phyloP scores from a whole-genome alignment of 1,284 basidiomycete species.

The Moniliophthora roreri region DNA sequence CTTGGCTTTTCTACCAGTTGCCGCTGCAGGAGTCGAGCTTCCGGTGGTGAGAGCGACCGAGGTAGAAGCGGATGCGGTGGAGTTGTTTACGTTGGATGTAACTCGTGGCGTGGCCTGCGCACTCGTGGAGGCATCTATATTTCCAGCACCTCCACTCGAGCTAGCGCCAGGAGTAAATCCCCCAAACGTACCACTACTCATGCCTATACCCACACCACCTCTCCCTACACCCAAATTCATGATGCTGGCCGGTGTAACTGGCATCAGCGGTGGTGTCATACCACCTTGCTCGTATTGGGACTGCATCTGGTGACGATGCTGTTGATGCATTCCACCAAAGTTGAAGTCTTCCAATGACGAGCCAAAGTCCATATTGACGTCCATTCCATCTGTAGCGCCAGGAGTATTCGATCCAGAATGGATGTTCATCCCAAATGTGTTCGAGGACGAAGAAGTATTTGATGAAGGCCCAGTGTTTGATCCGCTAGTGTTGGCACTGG shows the following conservation, averaged over 20 bases:
- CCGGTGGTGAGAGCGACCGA: conserved; percentile 20
- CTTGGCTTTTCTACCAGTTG: conserved; percentile 15
- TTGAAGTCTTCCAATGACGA: not conserved
- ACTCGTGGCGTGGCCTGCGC: not conserved
- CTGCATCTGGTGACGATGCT: conserved; percentile 24
- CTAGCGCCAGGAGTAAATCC: not conserved
- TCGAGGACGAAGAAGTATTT: conserved; percentile 6
- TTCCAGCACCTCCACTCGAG: not conserved
- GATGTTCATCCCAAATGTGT: conserved; percentile 17
- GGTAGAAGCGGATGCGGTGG: conserved; percentile 17
- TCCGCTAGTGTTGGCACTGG: not conserved
- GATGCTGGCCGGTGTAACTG: conserved; percentile 84
- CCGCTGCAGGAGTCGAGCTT: conserved; percentile 29
- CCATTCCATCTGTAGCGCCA: no score
- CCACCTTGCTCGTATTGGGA: conserved; percentile 9
- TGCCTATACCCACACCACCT: conserved; percentile 34
- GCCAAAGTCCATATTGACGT: not conserved
- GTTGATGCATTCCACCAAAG: conserved; percentile 4
- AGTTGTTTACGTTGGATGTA: not conserved
- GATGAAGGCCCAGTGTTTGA: conserved; percentile 6
- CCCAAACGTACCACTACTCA: conserved; percentile 39
- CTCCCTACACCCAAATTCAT: conserved; percentile 71
- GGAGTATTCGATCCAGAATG: conserved; percentile 7
- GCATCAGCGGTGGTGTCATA: conserved; percentile 47
- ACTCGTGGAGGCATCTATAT: not conserved